Evolutionary conservation across 208 protist species (phyloP).

Genomic region (Strigomonas oncopelti): DNA sequence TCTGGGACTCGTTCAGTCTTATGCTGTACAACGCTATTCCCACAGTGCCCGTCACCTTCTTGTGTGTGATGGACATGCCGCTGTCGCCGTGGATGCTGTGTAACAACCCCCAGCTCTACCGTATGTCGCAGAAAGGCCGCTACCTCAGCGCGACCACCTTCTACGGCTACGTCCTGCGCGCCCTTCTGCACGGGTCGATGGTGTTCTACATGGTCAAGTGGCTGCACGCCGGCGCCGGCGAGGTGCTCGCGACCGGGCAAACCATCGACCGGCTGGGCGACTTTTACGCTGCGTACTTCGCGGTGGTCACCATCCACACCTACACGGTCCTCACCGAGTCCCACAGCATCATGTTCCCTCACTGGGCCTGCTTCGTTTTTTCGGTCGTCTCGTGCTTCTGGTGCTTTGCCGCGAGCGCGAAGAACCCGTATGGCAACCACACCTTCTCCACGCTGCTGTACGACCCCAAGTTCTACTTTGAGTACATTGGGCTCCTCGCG

Average conservation of each 20-base stretch:
- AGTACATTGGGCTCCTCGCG: conserved; percentile 37
- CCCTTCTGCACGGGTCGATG: conserved; percentile 66
- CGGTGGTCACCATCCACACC: conserved; percentile 77
- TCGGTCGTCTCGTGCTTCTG: conserved; percentile 64
- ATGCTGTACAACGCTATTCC: conserved; percentile 86
- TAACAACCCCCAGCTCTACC: conserved; percentile 63
- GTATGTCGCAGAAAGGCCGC: conserved; percentile 53
- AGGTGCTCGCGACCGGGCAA: conserved; percentile 27
- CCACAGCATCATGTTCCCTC: conserved; percentile 65
- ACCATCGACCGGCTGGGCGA: conserved; percentile 60
- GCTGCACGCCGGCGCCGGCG: conserved; percentile 31
- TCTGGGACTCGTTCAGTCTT: conserved; percentile 86
- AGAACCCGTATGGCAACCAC: conserved; percentile 26
- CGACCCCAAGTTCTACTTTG: conserved; percentile 57
- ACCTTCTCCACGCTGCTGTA: conserved; percentile 51
- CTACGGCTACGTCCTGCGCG: conserved; percentile 69
- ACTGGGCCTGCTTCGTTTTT: conserved; percentile 62
- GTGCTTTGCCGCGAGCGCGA: conserved; percentile 38
- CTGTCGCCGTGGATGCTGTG: conserved; percentile 55
- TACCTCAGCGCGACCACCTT: conserved; percentile 76
- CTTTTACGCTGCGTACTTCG: conserved; percentile 76
- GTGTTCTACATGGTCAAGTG: conserved; percentile 59
- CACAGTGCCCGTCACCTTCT: conserved; percentile 78
- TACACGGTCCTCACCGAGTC: conserved; percentile 81
- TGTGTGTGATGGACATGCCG: conserved; percentile 81